A percentile compares a stretch with the other conserved stretches of the same genome.
Conservation (phyloP, 495 filamentous ascomycete species). For the Paragyromitra xinjiangensis region DNA sequence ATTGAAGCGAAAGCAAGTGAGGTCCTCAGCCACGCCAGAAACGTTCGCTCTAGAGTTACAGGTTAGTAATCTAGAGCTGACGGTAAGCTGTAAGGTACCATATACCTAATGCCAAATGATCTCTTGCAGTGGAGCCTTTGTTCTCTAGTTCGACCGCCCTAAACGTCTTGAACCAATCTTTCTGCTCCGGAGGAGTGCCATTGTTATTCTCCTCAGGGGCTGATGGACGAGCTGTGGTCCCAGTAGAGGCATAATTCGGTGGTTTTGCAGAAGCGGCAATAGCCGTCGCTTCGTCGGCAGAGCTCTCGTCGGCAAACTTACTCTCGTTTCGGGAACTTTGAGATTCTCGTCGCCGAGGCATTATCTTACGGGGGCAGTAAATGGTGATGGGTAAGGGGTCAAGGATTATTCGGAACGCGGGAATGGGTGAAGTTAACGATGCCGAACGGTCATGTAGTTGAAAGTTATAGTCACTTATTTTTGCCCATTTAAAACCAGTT, state of each 20-base stretch:
- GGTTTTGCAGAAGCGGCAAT: conserved; percentile 30
- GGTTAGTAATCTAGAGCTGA: conserved; percentile 15
- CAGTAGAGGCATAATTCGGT: conserved; percentile 43
- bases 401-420: conserved; percentile 1
- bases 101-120: conserved; percentile 92
- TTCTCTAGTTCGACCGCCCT: conserved; percentile 91
- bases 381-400: conserved; percentile 2
- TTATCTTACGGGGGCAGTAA: conserved; percentile 16
- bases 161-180: conserved; percentile 67
- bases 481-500: not conserved
- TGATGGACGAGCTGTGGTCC: not conserved
- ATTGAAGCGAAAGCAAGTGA: conserved; percentile 95
- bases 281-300: conserved; percentile 44
- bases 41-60: conserved; percentile 78
- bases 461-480: conserved; percentile 16
- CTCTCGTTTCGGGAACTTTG: conserved; percentile 11
- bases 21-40: conserved; percentile 95
- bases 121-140: conserved; percentile 91
- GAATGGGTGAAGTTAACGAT: conserved; percentile 6
- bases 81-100: conserved; percentile 13
- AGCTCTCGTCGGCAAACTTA: conserved; percentile 42
- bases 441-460: not conserved
- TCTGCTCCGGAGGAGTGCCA: not conserved
- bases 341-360: conserved; percentile 19
- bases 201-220: conserved; percentile 11